Evolutionary conservation across 2,329 filamentous ascomycete genomes (phyloP), one percentile per base, ranked within the genome.

Genomic region (Shiraia bambusicola): DNA sequence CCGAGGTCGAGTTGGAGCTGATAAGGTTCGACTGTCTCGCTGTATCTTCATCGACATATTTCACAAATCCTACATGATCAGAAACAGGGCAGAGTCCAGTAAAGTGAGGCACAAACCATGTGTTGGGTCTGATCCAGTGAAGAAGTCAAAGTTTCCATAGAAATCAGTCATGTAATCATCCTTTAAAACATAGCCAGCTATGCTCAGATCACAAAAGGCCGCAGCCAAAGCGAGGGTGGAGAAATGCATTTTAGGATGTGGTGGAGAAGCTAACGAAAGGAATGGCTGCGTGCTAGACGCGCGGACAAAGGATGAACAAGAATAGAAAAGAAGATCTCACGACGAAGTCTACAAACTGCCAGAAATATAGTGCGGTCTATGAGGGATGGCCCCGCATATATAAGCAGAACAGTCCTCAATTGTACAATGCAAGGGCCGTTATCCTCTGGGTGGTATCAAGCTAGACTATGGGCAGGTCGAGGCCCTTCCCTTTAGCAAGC

Each of bases 141-240:
- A 75, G 49, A 73, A 71, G 29, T 69, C 61, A 53, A 76, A 76
- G 25, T 52, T 55, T 46, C 69, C 59, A 49, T 74, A 76, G 61
- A 76, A 76, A 37, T 63, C 67, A 4, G 60, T 58, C 57, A 66
- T 65, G 49, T 71, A 71, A 33, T 69, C 66, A 48, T 71, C 68
- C 43, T 68, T 42, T 17, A 71, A 45, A 47, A 59, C 61, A 64
- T 71, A 71, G 65, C 63, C 65, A 60, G 66, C 66, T 65, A 68
- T 65, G 61, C 59, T 60, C 12, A 61, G 49, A 43, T 59, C 54
- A 35, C 58, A 56, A 50, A 70, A 55, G 53, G 64, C 60, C 45
- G 56, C 55, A 43, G 56, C 56, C 37, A 58, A 62, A 66, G 62
- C 28, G 56, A 69, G 28, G 17, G 65, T 59, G 29, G 63, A 58